Percentiles rank a stretch among this genome's conserved stretches.
These are phyloP conservation scores for Pouteria glomerata DNA, from an alignment of 148 eudicot genomes.

Conservation along the genomic window DNA sequence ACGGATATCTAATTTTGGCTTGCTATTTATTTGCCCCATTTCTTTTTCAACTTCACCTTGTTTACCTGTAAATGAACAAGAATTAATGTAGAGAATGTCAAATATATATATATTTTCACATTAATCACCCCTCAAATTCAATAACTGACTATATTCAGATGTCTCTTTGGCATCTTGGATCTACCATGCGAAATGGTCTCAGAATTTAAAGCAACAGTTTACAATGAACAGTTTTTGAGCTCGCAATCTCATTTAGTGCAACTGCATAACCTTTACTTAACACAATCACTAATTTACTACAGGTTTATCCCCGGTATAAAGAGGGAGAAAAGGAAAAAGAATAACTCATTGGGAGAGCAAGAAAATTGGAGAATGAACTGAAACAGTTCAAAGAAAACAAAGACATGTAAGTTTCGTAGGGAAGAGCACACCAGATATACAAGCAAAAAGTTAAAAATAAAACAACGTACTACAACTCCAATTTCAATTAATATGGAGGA, in stretches of 20 bases:
- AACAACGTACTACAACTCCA: not conserved
- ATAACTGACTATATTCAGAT: not conserved
- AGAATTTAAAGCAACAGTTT: not conserved
- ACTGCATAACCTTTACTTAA: not conserved
- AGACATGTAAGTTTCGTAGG: not conserved
- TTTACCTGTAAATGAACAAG: slow-evolving; percentile 48
- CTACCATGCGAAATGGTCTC: not conserved
- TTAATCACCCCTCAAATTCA: not conserved
- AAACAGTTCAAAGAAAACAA: not conserved
- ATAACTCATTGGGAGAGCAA: not conserved
- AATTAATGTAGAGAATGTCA: not conserved
- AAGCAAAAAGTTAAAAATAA: not conserved
- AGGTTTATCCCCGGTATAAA: not conserved
- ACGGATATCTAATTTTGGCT: slow-evolving; percentile 74
- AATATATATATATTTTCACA: not conserved
- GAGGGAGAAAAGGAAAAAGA: not conserved
- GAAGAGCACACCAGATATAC: not conserved
- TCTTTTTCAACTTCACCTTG: slow-evolving; percentile 70
- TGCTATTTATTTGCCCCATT: slow-evolving; percentile 60
- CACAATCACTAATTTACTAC: not conserved
- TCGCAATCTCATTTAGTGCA: not conserved
- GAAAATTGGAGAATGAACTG: not conserved
- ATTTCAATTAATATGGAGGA: not conserved
- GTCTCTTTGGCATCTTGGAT: not conserved
- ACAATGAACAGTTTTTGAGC: not conserved